Conservation (phyloP, 768 basidiomycete species). For the Trametes maxima region DNA sequence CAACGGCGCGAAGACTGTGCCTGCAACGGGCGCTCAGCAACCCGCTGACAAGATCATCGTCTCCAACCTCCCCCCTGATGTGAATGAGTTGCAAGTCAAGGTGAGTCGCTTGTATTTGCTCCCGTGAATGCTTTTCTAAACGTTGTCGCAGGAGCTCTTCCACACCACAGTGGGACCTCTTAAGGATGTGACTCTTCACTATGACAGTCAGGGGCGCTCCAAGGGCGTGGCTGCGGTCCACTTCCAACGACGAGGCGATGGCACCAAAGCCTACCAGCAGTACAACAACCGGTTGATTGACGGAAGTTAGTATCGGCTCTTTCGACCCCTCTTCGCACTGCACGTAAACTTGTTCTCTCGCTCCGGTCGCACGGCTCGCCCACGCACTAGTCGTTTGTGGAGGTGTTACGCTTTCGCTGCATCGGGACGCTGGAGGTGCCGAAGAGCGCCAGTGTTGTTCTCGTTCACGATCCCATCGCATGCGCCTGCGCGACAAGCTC, state of each 20-base stretch:
- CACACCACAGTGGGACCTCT: conserved; percentile 86
- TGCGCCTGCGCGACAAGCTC: conserved; percentile 6
- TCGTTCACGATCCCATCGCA: not conserved
- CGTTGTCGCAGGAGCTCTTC: conserved; percentile 79
- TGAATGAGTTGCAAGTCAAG: conserved; percentile 92
- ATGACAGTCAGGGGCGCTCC: conserved; percentile 82
- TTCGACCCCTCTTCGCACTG: conserved; percentile 38
- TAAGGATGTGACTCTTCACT: conserved; percentile 81
- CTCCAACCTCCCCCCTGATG: conserved; percentile 89
- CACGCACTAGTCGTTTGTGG: not conserved
- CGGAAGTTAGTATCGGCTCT: conserved; percentile 95
- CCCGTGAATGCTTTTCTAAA: not conserved
- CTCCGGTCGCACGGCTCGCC: conserved; percentile 7
- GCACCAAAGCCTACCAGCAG: conserved; percentile 85
- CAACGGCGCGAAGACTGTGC: conserved; percentile 41
- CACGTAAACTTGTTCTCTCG: conserved; percentile 13
- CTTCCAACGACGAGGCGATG: conserved; percentile 87
- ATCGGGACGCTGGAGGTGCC: not conserved
- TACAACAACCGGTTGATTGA: conserved; percentile 99
- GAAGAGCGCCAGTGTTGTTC: not conserved
- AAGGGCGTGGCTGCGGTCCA: conserved; percentile 89
- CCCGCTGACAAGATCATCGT: conserved; percentile 91
- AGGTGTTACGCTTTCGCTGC: conserved; percentile 1
- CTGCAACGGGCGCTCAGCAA: conserved; percentile 39
- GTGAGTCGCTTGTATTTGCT: conserved; percentile 42